phyloP scores from a whole-genome alignment of 164 flowering plant genomes.

The Annona cherimola region DNA sequence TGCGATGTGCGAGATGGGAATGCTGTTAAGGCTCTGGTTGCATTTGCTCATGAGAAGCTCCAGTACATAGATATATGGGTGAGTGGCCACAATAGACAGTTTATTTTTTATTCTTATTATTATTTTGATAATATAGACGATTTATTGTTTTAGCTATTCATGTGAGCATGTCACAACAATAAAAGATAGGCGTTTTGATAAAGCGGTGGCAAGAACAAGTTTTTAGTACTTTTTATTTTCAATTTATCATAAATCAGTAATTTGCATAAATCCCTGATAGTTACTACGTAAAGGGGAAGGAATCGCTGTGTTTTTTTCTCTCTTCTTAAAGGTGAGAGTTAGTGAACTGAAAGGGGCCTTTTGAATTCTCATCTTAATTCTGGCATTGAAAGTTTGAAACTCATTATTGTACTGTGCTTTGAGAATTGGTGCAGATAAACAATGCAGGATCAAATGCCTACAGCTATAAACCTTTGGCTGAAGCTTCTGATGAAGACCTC shows the following conservation, averaged over 20 bases:
- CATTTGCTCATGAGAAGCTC: constrained; percentile 55
- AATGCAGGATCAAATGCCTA: constrained; percentile 99
- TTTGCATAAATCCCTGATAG: no score
- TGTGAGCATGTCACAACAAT: no score
- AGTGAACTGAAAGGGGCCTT: not conserved
- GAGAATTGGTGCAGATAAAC: constrained; percentile 77
- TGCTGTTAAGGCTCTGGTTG: constrained; percentile 68
- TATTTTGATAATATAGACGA: not conserved
- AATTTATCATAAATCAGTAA: no score
- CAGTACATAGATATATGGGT: constrained; percentile 89
- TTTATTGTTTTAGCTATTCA: no score
- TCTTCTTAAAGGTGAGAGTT: not conserved
- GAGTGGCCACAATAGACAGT: constrained; percentile 5
- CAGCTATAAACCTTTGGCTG: constrained; percentile 78
- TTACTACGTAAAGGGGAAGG: no score
- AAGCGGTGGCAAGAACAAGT: no score
- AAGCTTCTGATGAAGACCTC: constrained; percentile 93
- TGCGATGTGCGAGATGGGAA: constrained; percentile 80
- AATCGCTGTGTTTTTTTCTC: not conserved
- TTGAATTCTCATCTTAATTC: not conserved
- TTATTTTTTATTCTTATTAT: not conserved
- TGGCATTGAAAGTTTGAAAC: not conserved
- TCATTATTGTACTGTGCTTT: constrained; percentile 26
- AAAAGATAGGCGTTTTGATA: no score
- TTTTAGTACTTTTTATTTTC: no score